A percentile compares a stretch with the other conserved stretches of the same genome.
phyloP scores from a whole-genome alignment of 1,284 basidiomycete species.

The Leccinum ambiguum region DNA sequence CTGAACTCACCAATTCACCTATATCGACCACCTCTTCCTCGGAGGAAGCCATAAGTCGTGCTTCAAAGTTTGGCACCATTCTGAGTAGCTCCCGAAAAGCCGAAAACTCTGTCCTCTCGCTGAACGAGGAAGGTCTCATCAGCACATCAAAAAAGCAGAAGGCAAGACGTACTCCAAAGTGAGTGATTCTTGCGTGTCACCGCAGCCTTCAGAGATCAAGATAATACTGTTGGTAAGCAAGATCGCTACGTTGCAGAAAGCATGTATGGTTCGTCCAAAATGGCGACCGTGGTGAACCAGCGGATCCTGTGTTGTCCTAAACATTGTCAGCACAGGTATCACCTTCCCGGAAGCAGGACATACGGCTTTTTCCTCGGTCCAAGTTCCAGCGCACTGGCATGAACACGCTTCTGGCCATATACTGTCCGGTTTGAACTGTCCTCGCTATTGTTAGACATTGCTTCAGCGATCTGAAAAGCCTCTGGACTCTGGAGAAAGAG shows the following conservation, averaged over 20 bases:
- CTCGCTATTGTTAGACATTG: neutral
- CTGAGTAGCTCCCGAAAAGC: neutral
- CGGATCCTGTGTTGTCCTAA: neutral
- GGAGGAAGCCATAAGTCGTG: neutral
- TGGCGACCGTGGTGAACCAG: slow-evolving; percentile 1
- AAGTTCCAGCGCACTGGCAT: neutral
- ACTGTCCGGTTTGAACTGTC: neutral
- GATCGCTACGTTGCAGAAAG: too few relatives aligned
- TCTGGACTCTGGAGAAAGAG: neutral
- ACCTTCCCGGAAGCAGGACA: neutral
- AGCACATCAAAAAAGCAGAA: neutral
- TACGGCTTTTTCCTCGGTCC: slow-evolving; percentile 2
- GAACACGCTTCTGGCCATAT: neutral
- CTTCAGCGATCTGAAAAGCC: neutral
- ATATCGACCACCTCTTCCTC: neutral
- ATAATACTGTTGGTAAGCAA: neutral
- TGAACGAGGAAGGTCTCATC: neutral
- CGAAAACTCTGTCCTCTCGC: neutral
- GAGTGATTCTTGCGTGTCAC: neutral
- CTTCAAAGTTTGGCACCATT: neutral
- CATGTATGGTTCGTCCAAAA: neutral
- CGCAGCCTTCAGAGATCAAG: neutral
- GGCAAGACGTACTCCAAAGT: neutral
- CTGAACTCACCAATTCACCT: neutral
- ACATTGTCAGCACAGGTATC: neutral